Conservation (phyloP, 768 basidiomycete genomes). For the Naganishia randhawae region DNA sequence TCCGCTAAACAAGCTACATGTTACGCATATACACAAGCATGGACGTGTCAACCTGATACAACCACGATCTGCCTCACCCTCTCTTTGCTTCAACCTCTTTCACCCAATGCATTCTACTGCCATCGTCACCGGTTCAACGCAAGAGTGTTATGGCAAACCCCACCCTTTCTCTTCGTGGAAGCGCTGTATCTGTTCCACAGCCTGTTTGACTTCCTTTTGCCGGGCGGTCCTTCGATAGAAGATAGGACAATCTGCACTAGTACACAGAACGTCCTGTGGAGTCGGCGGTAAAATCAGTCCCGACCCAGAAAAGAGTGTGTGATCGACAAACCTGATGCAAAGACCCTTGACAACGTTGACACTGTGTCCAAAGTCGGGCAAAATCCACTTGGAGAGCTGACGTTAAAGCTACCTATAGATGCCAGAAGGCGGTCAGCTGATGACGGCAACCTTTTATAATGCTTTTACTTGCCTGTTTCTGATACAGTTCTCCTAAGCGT, state of each 20-base stretch:
- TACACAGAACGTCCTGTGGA: constrained; percentile 84
- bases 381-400: constrained; percentile 85
- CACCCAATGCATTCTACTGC: too few relatives aligned
- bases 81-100: too few relatives aligned
- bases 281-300: not conserved
- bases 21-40: not conserved
- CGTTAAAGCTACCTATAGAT: constrained; percentile 55
- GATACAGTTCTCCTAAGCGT: constrained; percentile 80
- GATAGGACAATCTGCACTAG: constrained; percentile 95
- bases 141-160: constrained; percentile 28
- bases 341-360: constrained; percentile 97
- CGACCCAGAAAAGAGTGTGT: not conserved
- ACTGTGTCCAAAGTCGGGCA: constrained; percentile 95
- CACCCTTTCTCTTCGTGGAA: constrained; percentile 60
- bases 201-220: constrained; percentile 94
- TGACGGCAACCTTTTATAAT: not conserved
- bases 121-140: not conserved
- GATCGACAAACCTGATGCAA: constrained; percentile 64
- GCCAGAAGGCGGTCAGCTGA: constrained; percentile 1
- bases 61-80: not conserved
- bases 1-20: too few relatives aligned
- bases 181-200: constrained; percentile 70
- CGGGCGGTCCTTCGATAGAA: constrained; percentile 98
- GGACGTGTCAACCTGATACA: not conserved
- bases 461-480: constrained; percentile 67